Evolutionary conservation across 257 asterid species (phyloP).

Genomic region (Jasminum sambac): DNA sequence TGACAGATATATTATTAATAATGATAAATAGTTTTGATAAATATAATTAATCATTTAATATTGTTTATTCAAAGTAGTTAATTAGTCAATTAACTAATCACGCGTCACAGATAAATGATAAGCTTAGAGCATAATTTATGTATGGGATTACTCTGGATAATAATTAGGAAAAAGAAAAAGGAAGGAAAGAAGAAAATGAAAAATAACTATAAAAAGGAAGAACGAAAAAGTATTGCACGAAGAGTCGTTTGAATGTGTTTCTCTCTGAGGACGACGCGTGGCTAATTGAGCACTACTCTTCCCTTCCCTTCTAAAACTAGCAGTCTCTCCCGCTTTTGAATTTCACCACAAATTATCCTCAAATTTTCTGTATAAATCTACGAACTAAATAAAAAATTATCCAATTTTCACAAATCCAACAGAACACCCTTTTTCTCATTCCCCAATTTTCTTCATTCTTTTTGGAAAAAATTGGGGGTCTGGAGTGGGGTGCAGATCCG

Average conservation of each 20-base stretch:
- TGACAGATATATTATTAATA: no score
- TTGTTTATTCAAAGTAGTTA: no score
- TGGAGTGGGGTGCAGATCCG: not conserved
- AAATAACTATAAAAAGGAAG: no score
- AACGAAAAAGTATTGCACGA: not conserved
- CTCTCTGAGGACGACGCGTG: slow-evolving; percentile 33
- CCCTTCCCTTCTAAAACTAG: not conserved
- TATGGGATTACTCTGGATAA: no score
- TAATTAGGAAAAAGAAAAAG: no score
- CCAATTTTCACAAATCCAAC: slow-evolving; percentile 8
- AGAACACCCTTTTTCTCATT: slow-evolving; percentile 10
- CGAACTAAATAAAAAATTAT: not conserved
- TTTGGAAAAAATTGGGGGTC: not conserved
- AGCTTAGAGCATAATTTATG: no score
- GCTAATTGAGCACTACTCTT: not conserved
- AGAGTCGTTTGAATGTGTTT: not conserved
- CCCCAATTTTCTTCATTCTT: slow-evolving; percentile 12
- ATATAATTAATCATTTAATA: no score
- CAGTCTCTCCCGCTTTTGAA: not conserved
- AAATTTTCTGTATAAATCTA: not conserved
- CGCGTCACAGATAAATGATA: no score
- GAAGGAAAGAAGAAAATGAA: no score
- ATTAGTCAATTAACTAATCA: no score
- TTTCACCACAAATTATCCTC: not conserved
- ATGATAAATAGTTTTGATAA: no score